A percentile compares a stretch with the other conserved stretches of the same genome.
phyloP scores from a whole-genome alignment of 2,329 filamentous ascomycete genomes.

The Fusarium sp. region DNA sequence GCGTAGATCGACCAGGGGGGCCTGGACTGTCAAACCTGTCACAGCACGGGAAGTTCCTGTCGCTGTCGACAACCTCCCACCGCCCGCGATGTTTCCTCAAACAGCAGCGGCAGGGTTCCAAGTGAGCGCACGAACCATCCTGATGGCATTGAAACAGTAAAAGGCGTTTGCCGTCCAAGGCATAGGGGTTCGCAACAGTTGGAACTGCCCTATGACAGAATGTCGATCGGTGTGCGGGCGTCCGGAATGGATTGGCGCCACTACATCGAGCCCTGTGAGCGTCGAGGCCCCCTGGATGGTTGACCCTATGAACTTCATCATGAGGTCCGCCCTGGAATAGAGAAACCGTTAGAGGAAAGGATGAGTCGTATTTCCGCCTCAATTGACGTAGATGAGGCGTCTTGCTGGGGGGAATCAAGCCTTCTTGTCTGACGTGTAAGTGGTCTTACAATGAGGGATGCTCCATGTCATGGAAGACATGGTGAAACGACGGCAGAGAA shows the following conservation, averaged over 20 bases:
- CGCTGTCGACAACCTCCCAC: constrained; percentile 8
- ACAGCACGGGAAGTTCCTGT: constrained; percentile 28
- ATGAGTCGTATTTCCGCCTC: background rate
- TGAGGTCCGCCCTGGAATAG: background rate
- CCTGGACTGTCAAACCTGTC: constrained; percentile 38
- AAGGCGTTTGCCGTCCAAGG: constrained; percentile 14
- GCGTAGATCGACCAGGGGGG: constrained; percentile 33
- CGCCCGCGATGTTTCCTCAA: background rate
- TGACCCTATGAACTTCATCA: background rate
- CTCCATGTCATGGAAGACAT: background rate
- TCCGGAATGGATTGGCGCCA: constrained; percentile 21
- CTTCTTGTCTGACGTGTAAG: constrained; percentile 2
- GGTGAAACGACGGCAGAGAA: background rate
- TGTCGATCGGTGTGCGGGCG: background rate
- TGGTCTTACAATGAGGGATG: background rate
- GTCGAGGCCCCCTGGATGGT: background rate
- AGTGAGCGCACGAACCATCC: background rate
- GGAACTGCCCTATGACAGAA: background rate
- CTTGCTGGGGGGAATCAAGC: background rate
- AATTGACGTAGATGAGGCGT: constrained; percentile 18
- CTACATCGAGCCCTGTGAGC: background rate
- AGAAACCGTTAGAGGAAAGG: constrained; percentile 7
- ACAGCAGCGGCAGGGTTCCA: background rate
- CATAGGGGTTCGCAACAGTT: background rate
- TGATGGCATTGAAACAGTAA: constrained; percentile 2